These are phyloP conservation scores for Microcyclospora tardicrescens DNA, from an alignment of 2,329 filamentous ascomycete genomes.

Conservation along the genomic window DNA sequence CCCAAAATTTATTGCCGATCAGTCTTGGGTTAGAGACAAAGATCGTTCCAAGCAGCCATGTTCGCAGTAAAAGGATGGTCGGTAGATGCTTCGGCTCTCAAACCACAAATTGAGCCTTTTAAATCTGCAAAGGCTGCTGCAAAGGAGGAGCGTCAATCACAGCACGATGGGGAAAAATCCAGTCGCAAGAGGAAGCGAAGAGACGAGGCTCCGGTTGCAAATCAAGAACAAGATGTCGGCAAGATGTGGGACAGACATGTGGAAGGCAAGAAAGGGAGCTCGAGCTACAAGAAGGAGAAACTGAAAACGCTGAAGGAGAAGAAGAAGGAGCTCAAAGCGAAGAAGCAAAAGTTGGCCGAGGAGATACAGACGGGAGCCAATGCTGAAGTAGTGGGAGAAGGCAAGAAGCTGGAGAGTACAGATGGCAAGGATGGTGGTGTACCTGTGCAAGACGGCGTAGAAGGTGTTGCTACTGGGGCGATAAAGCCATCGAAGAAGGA, in stretches of 20 bases:
- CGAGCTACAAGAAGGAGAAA: conserved; percentile 5
- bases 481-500: conserved; percentile 6
- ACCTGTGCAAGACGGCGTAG: too few species aligned
- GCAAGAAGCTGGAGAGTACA: neutral
- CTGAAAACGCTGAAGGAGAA: conserved; percentile 7
- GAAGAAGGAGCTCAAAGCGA: conserved; percentile 20
- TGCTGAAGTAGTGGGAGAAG: neutral
- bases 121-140: conserved; percentile 21
- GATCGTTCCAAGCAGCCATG: conserved; percentile 38
- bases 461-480: neutral
- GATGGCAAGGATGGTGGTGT: neutral
- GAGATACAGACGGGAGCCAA: conserved; percentile 5
- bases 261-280: conserved; percentile 43
- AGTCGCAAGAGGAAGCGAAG: conserved; percentile 18
- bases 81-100: conserved; percentile 57
- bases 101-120: conserved; percentile 47
- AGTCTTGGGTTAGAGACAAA: too few species aligned
- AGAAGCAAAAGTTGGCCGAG: conserved; percentile 19
- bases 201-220: conserved; percentile 31
- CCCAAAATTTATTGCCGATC: too few species aligned
- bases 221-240: conserved; percentile 48
- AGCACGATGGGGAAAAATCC: conserved; percentile 31
- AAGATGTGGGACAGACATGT: conserved; percentile 70
- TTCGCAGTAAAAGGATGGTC: conserved; percentile 93
- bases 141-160: conserved; percentile 33